Conservation (phyloP, 2,329 filamentous ascomycete species). For the Fusarium sp. region DNA sequence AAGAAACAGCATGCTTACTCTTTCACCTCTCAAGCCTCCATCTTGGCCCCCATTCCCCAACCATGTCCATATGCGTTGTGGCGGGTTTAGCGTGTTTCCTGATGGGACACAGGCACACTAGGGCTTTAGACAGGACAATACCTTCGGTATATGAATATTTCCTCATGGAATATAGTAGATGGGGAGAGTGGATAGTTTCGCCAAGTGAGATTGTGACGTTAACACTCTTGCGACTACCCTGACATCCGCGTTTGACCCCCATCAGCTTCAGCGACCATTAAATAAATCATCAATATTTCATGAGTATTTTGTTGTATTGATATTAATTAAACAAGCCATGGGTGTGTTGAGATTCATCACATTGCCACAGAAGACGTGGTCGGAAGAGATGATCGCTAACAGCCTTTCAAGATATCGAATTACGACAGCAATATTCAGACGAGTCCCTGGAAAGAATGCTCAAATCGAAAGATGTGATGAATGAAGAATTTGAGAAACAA, state of each 20-base stretch:
- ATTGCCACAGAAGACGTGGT: not conserved
- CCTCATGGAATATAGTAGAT: not conserved
- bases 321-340: not conserved
- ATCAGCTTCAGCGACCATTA: not conserved
- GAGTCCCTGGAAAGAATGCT: not conserved
- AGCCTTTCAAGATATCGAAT: not conserved
- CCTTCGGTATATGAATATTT: not conserved
- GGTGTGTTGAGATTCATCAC: not conserved
- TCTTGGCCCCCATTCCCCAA: not conserved
- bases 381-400: not conserved
- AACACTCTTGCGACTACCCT: not conserved
- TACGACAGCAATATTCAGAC: not conserved
- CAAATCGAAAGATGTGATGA: not conserved
- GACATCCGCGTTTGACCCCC: not conserved
- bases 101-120: not conserved
- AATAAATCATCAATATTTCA: not conserved
- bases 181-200: not conserved
- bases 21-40: not conserved
- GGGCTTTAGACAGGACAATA: not conserved
- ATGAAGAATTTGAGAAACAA: not conserved
- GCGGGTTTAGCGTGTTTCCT: not conserved
- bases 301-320: not conserved
- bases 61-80: not conserved
- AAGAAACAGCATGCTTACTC: not conserved
- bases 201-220: not conserved